Conservation (phyloP, 371 early-diverging fungal species). For the Dentiscutata heterogama region DNA sequence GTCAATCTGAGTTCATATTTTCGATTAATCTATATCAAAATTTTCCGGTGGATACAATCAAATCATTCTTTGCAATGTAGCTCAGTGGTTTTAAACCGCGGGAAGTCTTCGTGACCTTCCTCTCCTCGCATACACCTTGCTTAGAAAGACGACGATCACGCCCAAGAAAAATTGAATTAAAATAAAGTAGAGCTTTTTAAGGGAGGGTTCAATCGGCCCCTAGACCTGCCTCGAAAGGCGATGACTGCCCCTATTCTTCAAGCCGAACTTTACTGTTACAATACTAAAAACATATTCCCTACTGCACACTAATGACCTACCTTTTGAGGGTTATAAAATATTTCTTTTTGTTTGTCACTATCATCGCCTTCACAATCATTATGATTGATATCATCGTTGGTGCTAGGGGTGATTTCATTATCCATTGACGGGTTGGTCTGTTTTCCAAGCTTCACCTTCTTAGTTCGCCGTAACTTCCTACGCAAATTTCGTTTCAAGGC, state of each 20-base stretch:
- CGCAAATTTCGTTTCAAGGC: slow-evolving; percentile 11
- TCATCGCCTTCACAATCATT: not conserved
- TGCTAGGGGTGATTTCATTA: not conserved
- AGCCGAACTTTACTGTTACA: not conserved
- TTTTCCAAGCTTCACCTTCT: slow-evolving; percentile 21
- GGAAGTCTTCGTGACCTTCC: slow-evolving; percentile 36
- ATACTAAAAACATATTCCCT: not conserved
- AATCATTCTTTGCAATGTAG: slow-evolving; percentile 31
- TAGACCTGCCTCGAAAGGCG: slow-evolving; percentile 39
- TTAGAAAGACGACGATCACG: slow-evolving; percentile 25
- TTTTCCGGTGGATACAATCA: slow-evolving; percentile 9
- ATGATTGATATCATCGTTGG: not conserved
- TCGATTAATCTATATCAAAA: not conserved
- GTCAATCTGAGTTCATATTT: slow-evolving; percentile 8
- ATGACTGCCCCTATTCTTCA: slow-evolving; percentile 41
- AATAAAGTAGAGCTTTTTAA: slow-evolving; percentile 14
- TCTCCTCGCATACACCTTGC: slow-evolving; percentile 18
- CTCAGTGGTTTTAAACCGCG: slow-evolving; percentile 29
- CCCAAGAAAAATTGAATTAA: slow-evolving; percentile 12
- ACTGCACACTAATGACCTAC: not conserved
- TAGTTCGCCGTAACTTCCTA: not conserved
- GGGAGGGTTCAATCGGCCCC: slow-evolving; percentile 44
- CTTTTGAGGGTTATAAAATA: not conserved
- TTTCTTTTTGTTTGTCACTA: not conserved
- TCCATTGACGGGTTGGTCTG: not conserved